Evolutionary conservation across 2,329 filamentous ascomycete genomes (phyloP).

Genomic region (Fusarium globosum): DNA sequence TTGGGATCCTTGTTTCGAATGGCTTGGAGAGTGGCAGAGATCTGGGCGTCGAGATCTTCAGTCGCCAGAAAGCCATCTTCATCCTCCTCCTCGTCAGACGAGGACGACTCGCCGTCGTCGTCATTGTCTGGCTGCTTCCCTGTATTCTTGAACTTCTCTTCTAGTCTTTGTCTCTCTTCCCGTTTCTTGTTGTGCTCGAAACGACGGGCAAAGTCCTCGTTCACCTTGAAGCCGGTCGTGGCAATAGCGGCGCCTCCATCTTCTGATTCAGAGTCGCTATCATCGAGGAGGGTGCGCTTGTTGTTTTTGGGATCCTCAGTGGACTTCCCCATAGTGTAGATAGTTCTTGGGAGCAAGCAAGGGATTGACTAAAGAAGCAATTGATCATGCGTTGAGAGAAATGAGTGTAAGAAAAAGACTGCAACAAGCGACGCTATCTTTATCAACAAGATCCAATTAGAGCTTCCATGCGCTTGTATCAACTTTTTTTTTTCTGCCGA

Average conservation of each 20-base stretch:
- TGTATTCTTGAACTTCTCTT: slow-evolving; percentile 79
- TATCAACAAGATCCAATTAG: slow-evolving; percentile 24
- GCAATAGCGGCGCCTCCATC: slow-evolving; percentile 55
- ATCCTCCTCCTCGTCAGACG: slow-evolving; percentile 85
- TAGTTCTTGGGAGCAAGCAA: neutral
- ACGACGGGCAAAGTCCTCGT: slow-evolving; percentile 86
- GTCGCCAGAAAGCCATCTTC: slow-evolving; percentile 90
- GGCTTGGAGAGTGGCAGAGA: slow-evolving; percentile 86
- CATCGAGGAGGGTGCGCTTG: slow-evolving; percentile 66
- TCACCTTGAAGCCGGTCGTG: slow-evolving; percentile 77
- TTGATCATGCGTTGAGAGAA: neutral
- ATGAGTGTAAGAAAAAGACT: slow-evolving; percentile 6
- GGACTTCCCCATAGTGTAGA: slow-evolving; percentile 29
- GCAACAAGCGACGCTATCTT: slow-evolving; percentile 24
- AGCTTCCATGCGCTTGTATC: slow-evolving; percentile 23
- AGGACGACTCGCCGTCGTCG: slow-evolving; percentile 67
- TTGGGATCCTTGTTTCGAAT: slow-evolving; percentile 91
- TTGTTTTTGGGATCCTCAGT: slow-evolving; percentile 49
- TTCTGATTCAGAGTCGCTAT: slow-evolving; percentile 62
- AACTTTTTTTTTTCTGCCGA: slow-evolving; percentile 47
- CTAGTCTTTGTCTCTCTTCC: slow-evolving; percentile 83
- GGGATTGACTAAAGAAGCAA: neutral
- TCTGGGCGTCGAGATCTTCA: slow-evolving; percentile 85
- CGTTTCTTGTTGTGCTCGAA: slow-evolving; percentile 99
- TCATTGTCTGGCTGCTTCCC: slow-evolving; percentile 56